Conservation (phyloP, 768 basidiomycete genomes). For the Neoboletus magnificus region DNA sequence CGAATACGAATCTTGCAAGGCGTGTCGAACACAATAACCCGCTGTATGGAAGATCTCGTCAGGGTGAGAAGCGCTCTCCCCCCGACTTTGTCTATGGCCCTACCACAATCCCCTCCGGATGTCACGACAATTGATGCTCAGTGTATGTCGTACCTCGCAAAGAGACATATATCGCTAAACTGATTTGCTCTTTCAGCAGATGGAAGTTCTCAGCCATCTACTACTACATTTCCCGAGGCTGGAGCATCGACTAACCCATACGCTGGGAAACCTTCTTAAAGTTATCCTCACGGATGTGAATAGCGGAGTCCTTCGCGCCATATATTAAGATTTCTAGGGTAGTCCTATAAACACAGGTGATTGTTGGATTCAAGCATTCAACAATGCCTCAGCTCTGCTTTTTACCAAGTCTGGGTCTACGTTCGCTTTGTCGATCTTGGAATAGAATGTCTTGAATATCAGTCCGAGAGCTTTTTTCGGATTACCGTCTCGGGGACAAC, state of each 20-base stretch:
- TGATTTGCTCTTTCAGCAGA: not conserved
- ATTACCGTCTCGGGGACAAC: constrained; percentile 16
- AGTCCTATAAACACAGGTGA: not conserved
- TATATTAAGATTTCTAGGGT: not conserved
- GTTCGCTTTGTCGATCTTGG: constrained; percentile 52
- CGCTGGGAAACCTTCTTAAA: constrained; percentile 1
- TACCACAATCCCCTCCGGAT: constrained; percentile 7
- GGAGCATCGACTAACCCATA: not conserved
- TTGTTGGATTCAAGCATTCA: constrained; percentile 18
- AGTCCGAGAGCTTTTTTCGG: constrained; percentile 37
- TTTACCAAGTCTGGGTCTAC: constrained; percentile 61
- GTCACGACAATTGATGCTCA: constrained; percentile 8
- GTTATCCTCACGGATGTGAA: not conserved
- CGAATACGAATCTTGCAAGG: constrained; percentile 74
- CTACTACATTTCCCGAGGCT: not conserved
- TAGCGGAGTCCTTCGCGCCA: not conserved
- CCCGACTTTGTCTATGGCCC: constrained; percentile 20
- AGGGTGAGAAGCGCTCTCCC: constrained; percentile 72
- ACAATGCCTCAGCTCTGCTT: constrained; percentile 42
- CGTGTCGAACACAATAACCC: constrained; percentile 69
- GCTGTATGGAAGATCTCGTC: constrained; percentile 76
- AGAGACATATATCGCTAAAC: not conserved
- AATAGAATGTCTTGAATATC: constrained; percentile 64
- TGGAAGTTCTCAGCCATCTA: not conserved
- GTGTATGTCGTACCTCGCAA: constrained; percentile 7